Base-by-base conservation (phyloP, 805 yeast genomes). In the Metschnikowia cerradonensis region DNA sequence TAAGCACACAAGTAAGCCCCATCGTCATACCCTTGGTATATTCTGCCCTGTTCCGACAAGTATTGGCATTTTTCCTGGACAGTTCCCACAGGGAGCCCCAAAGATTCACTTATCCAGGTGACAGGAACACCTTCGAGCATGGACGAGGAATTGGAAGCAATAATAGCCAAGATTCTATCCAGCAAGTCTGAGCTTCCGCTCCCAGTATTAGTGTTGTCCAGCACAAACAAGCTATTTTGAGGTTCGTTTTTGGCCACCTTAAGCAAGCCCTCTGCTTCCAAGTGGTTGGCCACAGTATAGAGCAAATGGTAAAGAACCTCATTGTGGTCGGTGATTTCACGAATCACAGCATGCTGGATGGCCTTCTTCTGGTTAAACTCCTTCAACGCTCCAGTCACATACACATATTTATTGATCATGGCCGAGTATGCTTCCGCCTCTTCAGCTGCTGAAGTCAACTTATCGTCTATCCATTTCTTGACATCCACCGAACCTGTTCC, bases 71-170 rank as follows among this genome's bases (percentile, higher is more conserved):
- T 73, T 26, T 70, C 66, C 53, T 71, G 69, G 19, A 79, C 84
- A 31, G 75, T 78, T 22, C 76, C 80, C 48, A 72, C 77, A 35
- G 77, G 60, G 7, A 84, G 52, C 46, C 72, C 75, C 60, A 86
- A 70, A 32, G 76, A 72, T 60, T 83, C 87, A 13, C 83, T 75
- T 52, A 87, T 79, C 54, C 80, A 73, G 50, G 77, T 79, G 11
- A 81, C 71, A 20, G 88, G 90, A n/a, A 86, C 90, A 58, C 92
- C 92, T 63, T 86, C 90, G 42, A 76, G 79, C 87, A 83, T 85
- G 46, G 76, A 70, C 53, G 75, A 71, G 49, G 84, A 67, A 62
- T 78, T 71, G 52, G 78, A 75, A 59, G 73, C 67, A 52, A 83
- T 71, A 46, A 80, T 75, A 19, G 75, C 72, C 52, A 74, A 67